A percentile compares a stretch with the other conserved stretches of the same genome.
Conservation (phyloP, 2,329 filamentous ascomycete species). For the Tolypocladium tropicale region DNA sequence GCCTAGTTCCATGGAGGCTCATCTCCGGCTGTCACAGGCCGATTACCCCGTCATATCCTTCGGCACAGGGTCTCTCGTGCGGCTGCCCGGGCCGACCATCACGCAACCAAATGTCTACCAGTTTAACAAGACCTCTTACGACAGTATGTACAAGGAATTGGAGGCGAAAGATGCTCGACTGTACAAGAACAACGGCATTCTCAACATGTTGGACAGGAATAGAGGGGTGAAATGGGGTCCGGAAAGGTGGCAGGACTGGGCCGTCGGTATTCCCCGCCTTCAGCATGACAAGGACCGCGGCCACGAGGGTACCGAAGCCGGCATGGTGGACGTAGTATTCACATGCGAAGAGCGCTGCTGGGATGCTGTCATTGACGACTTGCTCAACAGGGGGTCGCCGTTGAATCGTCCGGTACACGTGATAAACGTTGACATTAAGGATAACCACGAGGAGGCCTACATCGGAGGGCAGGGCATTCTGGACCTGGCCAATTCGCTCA, state of each 20-base stretch:
- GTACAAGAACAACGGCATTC: constrained; percentile 83
- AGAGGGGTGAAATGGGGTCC: constrained; percentile 88
- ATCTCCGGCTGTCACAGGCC: constrained; percentile 78
- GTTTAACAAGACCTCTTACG: constrained; percentile 95
- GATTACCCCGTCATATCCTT: constrained; percentile 96
- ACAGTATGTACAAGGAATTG: constrained; percentile 88
- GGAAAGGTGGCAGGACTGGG: constrained; percentile 97
- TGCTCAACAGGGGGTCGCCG: constrained; percentile 74
- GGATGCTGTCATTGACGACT: constrained; percentile 93
- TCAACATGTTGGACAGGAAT: constrained; percentile 94
- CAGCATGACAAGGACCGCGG: constrained; percentile 70
- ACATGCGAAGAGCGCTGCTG: constrained; percentile 97
- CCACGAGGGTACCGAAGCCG: constrained; percentile 70
- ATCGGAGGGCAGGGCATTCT: constrained; percentile 86
- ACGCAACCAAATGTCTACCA: constrained; percentile 94
- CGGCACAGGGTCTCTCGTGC: constrained; percentile 88
- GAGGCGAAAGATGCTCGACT: constrained; percentile 74
- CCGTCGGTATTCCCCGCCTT: constrained; percentile 71
- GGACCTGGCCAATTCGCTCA: constrained; percentile 78
- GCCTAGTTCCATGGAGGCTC: constrained; percentile 75
- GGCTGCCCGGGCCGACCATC: constrained; percentile 82
- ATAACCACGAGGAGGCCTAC: constrained; percentile 94
- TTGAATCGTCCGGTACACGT: constrained; percentile 92
- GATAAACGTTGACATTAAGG: constrained; percentile 96
- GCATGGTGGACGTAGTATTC: constrained; percentile 86